Evolutionary conservation across 139 green algal genomes (phyloP).

Genomic region (Volvox reticuliferus): DNA sequence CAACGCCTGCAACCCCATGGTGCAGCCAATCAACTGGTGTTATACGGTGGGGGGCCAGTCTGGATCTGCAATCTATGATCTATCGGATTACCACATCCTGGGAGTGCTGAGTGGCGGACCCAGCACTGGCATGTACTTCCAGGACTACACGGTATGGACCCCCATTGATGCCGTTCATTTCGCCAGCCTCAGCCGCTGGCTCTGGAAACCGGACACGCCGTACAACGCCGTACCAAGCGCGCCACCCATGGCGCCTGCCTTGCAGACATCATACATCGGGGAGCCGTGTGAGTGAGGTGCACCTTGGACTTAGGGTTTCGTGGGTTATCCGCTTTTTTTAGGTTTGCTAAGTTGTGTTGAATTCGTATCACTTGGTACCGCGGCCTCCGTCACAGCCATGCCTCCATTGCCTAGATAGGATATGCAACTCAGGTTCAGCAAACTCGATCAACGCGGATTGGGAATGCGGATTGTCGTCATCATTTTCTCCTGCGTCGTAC

Average conservation of each 20-base stretch:
- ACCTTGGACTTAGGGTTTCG: too few species aligned
- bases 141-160: constrained; percentile 34
- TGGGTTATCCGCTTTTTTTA: too few species aligned
- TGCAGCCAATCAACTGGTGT: constrained; percentile 54
- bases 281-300: constrained; percentile 16
- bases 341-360: too few species aligned
- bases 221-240: neutral
- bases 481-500: too few species aligned
- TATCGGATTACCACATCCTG: constrained; percentile 44
- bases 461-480: too few species aligned
- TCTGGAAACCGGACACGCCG: neutral
- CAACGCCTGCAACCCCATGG: constrained; percentile 33
- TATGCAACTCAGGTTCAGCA: too few species aligned
- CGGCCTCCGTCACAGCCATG: too few species aligned
- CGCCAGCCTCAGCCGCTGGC: constrained; percentile 19
- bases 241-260: neutral
- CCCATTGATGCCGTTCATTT: constrained; percentile 35
- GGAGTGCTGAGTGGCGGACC: constrained; percentile 49
- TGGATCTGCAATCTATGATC: constrained; percentile 54
- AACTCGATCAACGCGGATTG: too few species aligned
- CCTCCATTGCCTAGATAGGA: too few species aligned
- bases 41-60: constrained; percentile 52
- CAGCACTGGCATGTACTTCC: neutral
- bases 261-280: neutral
- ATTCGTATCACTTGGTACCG: too few species aligned